A percentile compares a stretch with the other conserved stretches of the same genome.
These are phyloP conservation scores for Allomyces arbusculus DNA, from an alignment of 192 early-diverging fungal species.

Conservation along the genomic window DNA sequence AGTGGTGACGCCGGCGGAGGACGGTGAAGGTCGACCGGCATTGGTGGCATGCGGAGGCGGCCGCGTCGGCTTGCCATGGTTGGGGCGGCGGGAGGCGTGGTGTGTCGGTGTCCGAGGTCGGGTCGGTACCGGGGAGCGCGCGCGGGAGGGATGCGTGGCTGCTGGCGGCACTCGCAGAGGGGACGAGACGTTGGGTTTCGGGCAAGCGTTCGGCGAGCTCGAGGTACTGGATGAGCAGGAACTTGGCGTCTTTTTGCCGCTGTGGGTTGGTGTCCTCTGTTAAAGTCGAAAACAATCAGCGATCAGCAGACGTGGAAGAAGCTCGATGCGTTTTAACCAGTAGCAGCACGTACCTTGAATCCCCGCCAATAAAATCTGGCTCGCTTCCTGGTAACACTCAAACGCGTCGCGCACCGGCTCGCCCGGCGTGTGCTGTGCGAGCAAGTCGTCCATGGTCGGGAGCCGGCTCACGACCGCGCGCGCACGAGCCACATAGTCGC, in stretches of 20 bases:
- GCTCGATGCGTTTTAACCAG: background rate
- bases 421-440: no score
- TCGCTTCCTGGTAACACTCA: background rate
- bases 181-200: background rate
- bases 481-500: background rate
- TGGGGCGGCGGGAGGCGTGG: background rate
- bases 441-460: background rate
- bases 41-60: background rate
- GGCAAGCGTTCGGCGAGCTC: background rate
- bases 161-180: background rate
- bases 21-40: background rate
- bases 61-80: background rate
- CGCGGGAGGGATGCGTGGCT: background rate
- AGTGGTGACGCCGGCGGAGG: background rate
- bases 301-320: no score
- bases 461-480: background rate
- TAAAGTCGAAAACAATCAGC: background rate
- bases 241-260: background rate
- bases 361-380: background rate
- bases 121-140: background rate
- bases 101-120: background rate
- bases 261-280: background rate
- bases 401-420: background rate
- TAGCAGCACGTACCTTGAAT: background rate
- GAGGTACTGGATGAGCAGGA: background rate